These are phyloP conservation scores for Bryum argenteum DNA, from an alignment of 225 moss, liverwort and hornwort genomes.

Conservation along the genomic window DNA sequence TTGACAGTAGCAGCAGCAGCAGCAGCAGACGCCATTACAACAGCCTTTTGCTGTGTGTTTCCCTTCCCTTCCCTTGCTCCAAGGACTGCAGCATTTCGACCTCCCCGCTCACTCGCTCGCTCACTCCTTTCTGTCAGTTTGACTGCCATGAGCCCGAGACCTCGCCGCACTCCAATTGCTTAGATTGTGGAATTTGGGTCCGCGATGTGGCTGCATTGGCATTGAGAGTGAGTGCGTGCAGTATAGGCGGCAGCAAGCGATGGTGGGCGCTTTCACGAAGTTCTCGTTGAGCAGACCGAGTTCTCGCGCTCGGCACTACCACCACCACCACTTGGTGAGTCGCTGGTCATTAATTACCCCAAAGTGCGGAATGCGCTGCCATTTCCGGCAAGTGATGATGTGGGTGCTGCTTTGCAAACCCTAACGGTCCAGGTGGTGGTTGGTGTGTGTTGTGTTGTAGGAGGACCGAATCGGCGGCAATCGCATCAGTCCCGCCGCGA, in stretches of 20 bases:
- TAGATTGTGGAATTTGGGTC: constrained; percentile 21
- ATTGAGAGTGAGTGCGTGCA: constrained; percentile 3
- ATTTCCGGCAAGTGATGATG: neutral
- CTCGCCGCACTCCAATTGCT: neutral
- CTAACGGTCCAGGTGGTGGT: no score
- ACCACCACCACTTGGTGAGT: constrained; percentile 45
- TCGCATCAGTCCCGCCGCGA: constrained; percentile 46
- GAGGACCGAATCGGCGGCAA: constrained; percentile 47
- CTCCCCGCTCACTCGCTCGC: neutral
- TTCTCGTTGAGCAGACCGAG: constrained; percentile 41
- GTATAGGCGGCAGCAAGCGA: constrained; percentile 23
- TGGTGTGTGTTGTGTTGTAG: constrained; percentile 16
- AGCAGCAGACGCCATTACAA: neutral
- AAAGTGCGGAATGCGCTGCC: constrained; percentile 12
- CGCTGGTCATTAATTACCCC: neutral
- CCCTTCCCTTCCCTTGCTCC: neutral
- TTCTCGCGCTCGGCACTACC: constrained; percentile 29
- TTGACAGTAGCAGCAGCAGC: neutral
- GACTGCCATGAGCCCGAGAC: constrained; percentile 22
- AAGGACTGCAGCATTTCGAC: neutral
- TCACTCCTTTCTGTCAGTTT: constrained; percentile 17
- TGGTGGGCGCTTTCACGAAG: constrained; percentile 52
- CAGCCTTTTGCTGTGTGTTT: neutral
- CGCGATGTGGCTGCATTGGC: constrained; percentile 14
- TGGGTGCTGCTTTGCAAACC: constrained; percentile 5